Conservation (phyloP, 73 alveolate genomes). For the Tetrahymena thermophila region DNA sequence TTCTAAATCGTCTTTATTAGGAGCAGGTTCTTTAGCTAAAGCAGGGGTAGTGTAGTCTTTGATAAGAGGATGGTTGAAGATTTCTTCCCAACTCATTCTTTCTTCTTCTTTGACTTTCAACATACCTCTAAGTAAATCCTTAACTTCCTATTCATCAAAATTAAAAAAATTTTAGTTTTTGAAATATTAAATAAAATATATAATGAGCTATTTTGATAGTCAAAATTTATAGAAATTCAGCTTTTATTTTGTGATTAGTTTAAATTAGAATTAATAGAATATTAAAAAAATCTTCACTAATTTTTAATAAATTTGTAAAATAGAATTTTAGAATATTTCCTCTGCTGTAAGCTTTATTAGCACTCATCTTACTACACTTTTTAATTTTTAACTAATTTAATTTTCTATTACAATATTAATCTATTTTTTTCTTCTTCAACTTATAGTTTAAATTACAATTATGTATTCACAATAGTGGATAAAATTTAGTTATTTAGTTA, state of each 20-base stretch:
- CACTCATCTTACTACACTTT: too few relatives aligned
- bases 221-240: too few relatives aligned
- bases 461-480: too few relatives aligned
- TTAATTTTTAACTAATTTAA: background rate
- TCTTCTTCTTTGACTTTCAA: conserved; percentile 31
- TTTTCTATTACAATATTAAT: background rate
- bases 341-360: too few relatives aligned
- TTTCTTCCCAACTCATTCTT: conserved; percentile 42
- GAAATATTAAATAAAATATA: background rate
- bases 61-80: conserved; percentile 33
- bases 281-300: too few relatives aligned
- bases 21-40: background rate
- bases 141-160: background rate
- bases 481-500: too few relatives aligned
- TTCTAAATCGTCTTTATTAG: conserved; percentile 10
- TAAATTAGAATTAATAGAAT: too few relatives aligned
- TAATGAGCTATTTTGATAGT: background rate
- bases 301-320: too few relatives aligned
- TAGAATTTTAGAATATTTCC: too few relatives aligned
- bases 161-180: background rate
- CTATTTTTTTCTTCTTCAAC: background rate
- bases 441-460: background rate
- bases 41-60: background rate
- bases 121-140: conserved; percentile 26
- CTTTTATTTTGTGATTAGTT: too few relatives aligned